phyloP scores from a whole-genome alignment of 2,329 filamentous ascomycete genomes.

The Dendryphion nanum region DNA sequence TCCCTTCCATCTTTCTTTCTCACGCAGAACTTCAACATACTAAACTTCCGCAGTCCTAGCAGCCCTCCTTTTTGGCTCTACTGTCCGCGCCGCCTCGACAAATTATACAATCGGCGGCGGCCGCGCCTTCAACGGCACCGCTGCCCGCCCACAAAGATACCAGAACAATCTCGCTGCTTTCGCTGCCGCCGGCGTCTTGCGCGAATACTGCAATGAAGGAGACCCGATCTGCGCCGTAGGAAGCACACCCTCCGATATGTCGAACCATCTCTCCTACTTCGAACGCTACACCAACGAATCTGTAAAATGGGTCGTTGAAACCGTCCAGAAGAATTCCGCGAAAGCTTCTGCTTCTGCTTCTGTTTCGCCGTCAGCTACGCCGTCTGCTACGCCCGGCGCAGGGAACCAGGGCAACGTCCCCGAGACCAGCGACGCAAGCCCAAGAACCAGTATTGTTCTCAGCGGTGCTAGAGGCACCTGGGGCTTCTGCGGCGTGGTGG shows the following conservation, averaged over 20 bases:
- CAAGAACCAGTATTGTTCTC: neutral
- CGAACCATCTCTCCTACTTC: conserved; percentile 59
- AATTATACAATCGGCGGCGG: conserved; percentile 8
- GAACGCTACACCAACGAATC: conserved; percentile 7
- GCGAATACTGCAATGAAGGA: conserved; percentile 60
- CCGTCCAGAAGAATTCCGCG: neutral
- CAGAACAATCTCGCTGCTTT: conserved; percentile 7
- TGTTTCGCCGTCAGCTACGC: neutral
- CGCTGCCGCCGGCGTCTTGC: conserved; percentile 50
- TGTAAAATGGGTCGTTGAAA: conserved; percentile 9
- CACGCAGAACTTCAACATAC: neutral
- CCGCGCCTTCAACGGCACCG: conserved; percentile 7
- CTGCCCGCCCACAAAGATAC: conserved; percentile 2
- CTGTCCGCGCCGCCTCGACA: conserved; percentile 4
- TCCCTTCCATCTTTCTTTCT: neutral
- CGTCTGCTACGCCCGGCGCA: neutral
- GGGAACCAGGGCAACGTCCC: neutral
- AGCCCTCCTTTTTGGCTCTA: conserved; percentile 7
- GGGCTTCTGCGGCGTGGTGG: neutral
- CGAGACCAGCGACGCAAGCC: neutral
- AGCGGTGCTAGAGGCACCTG: neutral
- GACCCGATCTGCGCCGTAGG: conserved; percentile 61
- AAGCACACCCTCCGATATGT: conserved; percentile 49
- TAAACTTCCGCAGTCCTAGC: conserved; percentile 7
- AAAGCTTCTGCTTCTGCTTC: neutral